Evolutionary conservation across 192 early-diverging fungal genomes (phyloP).

Genomic region (Dissophora globulifera): DNA sequence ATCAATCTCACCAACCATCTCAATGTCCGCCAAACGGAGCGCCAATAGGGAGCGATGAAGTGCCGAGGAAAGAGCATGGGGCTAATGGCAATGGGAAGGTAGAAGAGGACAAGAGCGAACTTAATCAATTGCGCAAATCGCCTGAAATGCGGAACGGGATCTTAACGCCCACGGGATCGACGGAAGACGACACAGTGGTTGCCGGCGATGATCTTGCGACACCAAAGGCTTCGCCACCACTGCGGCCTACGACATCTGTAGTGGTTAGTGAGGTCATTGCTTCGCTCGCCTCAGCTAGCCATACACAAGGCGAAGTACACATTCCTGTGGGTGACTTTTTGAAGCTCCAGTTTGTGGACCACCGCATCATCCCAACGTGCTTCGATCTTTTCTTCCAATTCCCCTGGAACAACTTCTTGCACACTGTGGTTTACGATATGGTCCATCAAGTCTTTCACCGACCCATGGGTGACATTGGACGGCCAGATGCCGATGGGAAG

Average conservation of each 20-base stretch:
- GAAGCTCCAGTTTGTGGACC: constrained; percentile 74
- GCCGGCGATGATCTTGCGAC: constrained; percentile 2
- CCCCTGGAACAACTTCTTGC: constrained; percentile 99
- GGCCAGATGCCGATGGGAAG: constrained; percentile 31
- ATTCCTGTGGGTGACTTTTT: constrained; percentile 79
- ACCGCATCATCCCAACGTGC: constrained; percentile 72
- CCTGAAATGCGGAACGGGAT: not conserved
- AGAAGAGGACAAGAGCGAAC: not conserved
- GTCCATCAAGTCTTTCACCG: constrained; percentile 97
- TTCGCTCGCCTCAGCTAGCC: constrained; percentile 10
- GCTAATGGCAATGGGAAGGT: not conserved
- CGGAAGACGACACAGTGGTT: not conserved
- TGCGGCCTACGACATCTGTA: constrained; percentile 5
- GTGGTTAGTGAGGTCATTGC: constrained; percentile 20
- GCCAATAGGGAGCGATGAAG: not conserved
- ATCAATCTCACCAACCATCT: constrained; percentile 1
- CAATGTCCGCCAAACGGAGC: no score
- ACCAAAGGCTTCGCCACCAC: constrained; percentile 14
- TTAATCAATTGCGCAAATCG: not conserved
- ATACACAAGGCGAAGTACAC: constrained; percentile 26
- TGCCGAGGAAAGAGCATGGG: not conserved
- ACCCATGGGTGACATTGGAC: constrained; percentile 71
- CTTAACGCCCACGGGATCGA: not conserved
- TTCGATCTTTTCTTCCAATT: constrained; percentile 93
- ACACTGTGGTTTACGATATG: constrained; percentile 99